Evolutionary conservation across 73 alveolate genomes (phyloP), one percentile per base, ranked within the genome.

Genomic region (Diophrys appendiculata): DNA sequence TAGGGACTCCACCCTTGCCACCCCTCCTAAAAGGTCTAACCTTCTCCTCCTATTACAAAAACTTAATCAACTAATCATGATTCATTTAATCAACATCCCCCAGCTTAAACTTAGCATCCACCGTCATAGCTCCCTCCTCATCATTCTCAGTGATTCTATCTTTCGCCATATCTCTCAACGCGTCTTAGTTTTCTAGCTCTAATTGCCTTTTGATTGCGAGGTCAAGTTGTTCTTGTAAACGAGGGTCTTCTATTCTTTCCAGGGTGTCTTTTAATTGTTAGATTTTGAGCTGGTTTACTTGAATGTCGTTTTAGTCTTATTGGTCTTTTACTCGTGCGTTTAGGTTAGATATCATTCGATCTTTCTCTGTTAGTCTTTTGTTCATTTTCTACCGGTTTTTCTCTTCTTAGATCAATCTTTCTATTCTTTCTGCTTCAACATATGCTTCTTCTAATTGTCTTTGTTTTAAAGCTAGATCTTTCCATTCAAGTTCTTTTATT

Each of bases 1-100:
- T 43, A 43, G 60, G 60, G n/a, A 43, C 60, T 43, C 60, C 60
- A 43, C 60, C 60, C 5, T 43, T 43, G 60, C 60, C 60, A 11
- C 60, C 60, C 18, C 60, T 43, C 18, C 60, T 43, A 18, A 43
- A 43, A 11, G 60, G 60, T 43, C 60, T 43, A 11, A 11, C 5
- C 18, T 5, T 43, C 18, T 43, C 60, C 18, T 43, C 60, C 18
- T 43, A 43, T 11, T 5, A 11, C 18, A 43, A 43, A 18, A 43
- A 43, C 18, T 43, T 43, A 43, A 43, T 43, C 5, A 43, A 18
- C 60, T 43, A 43, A 43, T 43, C 60, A 43, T 43, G 60, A 11
- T 5, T 43, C 60, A 43, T 43, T 43, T 43, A 11, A 43, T 43
- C 60, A 18, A 43, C 60, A 43, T 43, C 60, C 5, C n/a, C 18